Percentiles rank a stretch among this genome's conserved stretches.
phyloP scores from a whole-genome alignment of 345 rosid species.

The Mercurialis annua region DNA sequence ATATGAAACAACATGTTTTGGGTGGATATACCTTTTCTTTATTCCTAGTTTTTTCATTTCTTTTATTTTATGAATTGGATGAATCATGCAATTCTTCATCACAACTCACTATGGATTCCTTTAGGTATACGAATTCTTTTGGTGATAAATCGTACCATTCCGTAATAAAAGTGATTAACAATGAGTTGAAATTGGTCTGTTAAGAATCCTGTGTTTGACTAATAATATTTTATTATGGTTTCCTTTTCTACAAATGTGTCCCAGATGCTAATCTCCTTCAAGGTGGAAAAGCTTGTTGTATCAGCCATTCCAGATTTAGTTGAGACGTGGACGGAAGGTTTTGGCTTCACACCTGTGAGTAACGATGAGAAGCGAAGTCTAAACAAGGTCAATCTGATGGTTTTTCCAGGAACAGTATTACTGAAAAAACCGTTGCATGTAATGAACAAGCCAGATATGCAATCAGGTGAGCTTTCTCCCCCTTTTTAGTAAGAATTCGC shows the following conservation, averaged over 20 bases:
- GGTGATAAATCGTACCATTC: too few species aligned
- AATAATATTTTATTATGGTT: background rate
- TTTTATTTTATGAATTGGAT: too few species aligned
- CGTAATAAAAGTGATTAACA: too few species aligned
- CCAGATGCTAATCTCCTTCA: slow-evolving; percentile 68
- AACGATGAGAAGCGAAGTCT: slow-evolving; percentile 54
- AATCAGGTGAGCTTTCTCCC: slow-evolving; percentile 34
- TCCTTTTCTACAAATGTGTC: slow-evolving; percentile 17
- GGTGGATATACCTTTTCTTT: too few species aligned
- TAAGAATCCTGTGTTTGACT: background rate
- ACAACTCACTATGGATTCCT: too few species aligned
- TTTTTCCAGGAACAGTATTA: slow-evolving; percentile 73
- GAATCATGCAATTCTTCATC: too few species aligned
- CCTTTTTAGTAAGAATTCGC: background rate
- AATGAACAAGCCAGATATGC: slow-evolving; percentile 22
- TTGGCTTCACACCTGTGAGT: slow-evolving; percentile 64
- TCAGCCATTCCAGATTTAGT: slow-evolving; percentile 80
- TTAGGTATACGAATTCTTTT: too few species aligned
- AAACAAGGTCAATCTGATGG: slow-evolving; percentile 69
- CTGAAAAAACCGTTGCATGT: slow-evolving; percentile 55
- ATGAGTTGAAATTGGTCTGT: slow-evolving; percentile 1
- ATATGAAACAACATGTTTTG: too few species aligned
- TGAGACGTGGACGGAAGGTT: slow-evolving; percentile 85
- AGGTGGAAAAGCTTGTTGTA: slow-evolving; percentile 82
- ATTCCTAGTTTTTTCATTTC: too few species aligned